Conservation (phyloP, 2,329 filamentous ascomycete genomes). For the Trichoderma sp. region DNA sequence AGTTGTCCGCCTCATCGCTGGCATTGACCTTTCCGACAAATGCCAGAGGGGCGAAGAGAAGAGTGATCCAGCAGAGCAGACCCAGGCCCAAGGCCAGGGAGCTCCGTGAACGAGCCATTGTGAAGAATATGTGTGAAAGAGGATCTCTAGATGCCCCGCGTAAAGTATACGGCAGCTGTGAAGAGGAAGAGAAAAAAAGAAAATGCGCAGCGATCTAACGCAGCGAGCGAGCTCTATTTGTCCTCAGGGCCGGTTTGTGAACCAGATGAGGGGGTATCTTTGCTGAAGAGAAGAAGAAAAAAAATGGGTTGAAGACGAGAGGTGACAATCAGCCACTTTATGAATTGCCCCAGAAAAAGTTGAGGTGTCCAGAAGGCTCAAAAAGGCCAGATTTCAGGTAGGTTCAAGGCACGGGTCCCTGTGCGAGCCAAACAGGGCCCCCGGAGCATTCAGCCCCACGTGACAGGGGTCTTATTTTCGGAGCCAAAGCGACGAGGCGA, state of each 20-base stretch:
- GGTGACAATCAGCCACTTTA: constrained; percentile 34
- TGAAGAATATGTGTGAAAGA: constrained; percentile 24
- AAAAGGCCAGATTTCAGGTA: constrained; percentile 51
- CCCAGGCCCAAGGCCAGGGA: constrained; percentile 78
- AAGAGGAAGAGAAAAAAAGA: constrained; percentile 24
- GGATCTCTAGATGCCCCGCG: constrained; percentile 18
- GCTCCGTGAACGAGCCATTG: constrained; percentile 60
- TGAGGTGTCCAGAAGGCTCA: constrained; percentile 45
- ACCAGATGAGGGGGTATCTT: constrained; percentile 28
- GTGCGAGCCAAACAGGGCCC: constrained; percentile 17
- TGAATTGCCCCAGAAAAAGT: constrained; percentile 31
- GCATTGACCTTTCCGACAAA: constrained; percentile 75
- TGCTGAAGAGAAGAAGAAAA: constrained; percentile 28
- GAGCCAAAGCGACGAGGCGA: background rate
- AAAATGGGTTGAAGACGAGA: constrained; percentile 30
- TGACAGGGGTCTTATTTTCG: constrained; percentile 27
- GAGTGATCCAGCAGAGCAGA: constrained; percentile 85
- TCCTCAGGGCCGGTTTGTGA: constrained; percentile 33
- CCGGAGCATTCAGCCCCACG: constrained; percentile 28
- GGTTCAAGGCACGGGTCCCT: constrained; percentile 16
- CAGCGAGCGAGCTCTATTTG: constrained; percentile 30
- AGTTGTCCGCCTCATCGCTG: constrained; percentile 58
- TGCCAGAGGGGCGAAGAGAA: constrained; percentile 83
- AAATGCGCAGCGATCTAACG: constrained; percentile 28
- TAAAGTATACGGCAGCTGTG: constrained; percentile 7